Evolutionary conservation across 768 basidiomycete species (phyloP).

Genomic region (Leccinellum luteum): DNA sequence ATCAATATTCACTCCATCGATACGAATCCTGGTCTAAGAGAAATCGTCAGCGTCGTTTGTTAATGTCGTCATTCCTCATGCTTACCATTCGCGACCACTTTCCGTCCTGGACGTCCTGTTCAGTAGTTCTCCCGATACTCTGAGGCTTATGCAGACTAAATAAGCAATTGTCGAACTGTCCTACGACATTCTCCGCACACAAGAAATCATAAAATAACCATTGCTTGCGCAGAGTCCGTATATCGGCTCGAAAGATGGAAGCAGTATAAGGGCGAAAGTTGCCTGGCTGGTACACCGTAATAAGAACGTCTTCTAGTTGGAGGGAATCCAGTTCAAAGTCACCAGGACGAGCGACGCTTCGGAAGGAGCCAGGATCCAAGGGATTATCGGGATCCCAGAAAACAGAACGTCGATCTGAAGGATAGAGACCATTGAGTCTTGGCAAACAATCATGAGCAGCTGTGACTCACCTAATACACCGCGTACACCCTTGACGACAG

Average conservation of each 20-base stretch:
- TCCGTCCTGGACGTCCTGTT: slow-evolving; percentile 79
- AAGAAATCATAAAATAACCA: slow-evolving; percentile 97
- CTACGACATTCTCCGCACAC: slow-evolving; percentile 88
- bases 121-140: slow-evolving; percentile 88
- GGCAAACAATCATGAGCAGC: neutral
- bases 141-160: slow-evolving; percentile 96
- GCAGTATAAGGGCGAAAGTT: slow-evolving; percentile 89
- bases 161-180: slow-evolving; percentile 96
- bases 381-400: slow-evolving; percentile 83
- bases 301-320: slow-evolving; percentile 86
- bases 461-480: slow-evolving; percentile 75
- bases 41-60: neutral
- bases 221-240: slow-evolving; percentile 80
- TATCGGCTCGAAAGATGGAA: slow-evolving; percentile 91
- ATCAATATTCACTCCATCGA: slow-evolving; percentile 96
- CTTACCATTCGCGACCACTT: slow-evolving; percentile 88
- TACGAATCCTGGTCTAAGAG: slow-evolving; percentile 84
- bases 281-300: slow-evolving; percentile 93
- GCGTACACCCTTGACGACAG: slow-evolving; percentile 90
- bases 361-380: slow-evolving; percentile 75
- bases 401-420: slow-evolving; percentile 80
- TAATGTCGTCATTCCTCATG: slow-evolving; percentile 1
- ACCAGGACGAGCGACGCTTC: slow-evolving; percentile 69
- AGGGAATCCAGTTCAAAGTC: slow-evolving; percentile 92
- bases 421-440: neutral